Percentiles rank a stretch among this genome's conserved stretches.
phyloP scores from a whole-genome alignment of 148 eudicot genomes.

The Bassia scoparia region DNA sequence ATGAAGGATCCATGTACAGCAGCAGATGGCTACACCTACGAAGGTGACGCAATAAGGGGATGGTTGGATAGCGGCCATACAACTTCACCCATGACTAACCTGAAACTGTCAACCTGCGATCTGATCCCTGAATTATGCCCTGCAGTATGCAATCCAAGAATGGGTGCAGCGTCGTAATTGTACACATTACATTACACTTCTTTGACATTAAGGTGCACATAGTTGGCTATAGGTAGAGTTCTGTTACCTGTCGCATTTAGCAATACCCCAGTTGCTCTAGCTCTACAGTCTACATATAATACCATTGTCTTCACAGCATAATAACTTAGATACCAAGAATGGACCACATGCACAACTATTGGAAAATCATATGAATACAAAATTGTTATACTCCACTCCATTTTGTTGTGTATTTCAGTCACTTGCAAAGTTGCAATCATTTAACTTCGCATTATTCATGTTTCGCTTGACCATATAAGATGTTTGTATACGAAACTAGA shows the following conservation, averaged over 20 bases:
- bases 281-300: constrained; percentile 1
- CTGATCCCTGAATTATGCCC: constrained; percentile 72
- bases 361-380: no score
- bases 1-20: constrained; percentile 85
- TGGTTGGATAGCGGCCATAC: constrained; percentile 72
- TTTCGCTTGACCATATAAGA: no score
- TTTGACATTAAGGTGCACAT: constrained; percentile 10
- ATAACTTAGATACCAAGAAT: no score
- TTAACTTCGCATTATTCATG: no score
- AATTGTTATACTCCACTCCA: no score
- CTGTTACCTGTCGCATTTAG: neutral
- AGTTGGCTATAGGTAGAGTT: neutral
- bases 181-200: neutral
- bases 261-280: neutral
- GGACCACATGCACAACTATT: no score
- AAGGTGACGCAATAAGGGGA: constrained; percentile 73
- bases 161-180: constrained; percentile 47
- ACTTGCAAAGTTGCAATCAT: no score
- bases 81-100: constrained; percentile 94
- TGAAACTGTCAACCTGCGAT: constrained; percentile 55
- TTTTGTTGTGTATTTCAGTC: no score
- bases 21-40: constrained; percentile 86
- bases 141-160: constrained; percentile 76
- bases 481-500: no score
- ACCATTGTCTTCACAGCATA: neutral